phyloP scores from a whole-genome alignment of 352 stramenopile species.

The Globisporangium takayamanum region DNA sequence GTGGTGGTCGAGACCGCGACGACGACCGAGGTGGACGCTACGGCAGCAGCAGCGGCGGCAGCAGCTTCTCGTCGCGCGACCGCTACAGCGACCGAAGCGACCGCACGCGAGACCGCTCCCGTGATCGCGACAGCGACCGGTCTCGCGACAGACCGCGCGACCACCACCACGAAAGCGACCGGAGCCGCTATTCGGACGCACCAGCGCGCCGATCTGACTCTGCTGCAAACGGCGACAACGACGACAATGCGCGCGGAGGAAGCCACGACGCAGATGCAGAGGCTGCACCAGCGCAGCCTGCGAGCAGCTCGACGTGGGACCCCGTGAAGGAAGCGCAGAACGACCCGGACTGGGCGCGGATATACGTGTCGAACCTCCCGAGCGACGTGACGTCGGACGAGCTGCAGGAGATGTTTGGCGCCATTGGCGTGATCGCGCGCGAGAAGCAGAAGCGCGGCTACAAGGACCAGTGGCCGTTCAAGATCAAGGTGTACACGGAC shows the following conservation, averaged over 20 bases:
- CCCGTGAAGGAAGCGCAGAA: conserved; percentile 68
- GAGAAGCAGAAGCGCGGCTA: conserved; percentile 86
- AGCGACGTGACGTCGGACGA: conserved; percentile 70
- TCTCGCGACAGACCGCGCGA: conserved; percentile 20
- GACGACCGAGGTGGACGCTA: conserved; percentile 9
- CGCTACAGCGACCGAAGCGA: conserved; percentile 18
- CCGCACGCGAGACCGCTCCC: conserved; percentile 14
- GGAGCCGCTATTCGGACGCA: conserved; percentile 13
- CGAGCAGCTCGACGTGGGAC: conserved; percentile 56
- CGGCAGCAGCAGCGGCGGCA: conserved; percentile 17
- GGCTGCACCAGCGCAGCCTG: conserved; percentile 19
- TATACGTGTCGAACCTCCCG: conserved; percentile 85
- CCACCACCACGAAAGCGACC: conserved; percentile 24
- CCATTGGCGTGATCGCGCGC: conserved; percentile 69
- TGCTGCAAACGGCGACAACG: background rate
- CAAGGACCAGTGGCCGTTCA: conserved; percentile 88
- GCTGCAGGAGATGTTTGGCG: conserved; percentile 82
- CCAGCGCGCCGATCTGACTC: conserved; percentile 2
- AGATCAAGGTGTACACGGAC: conserved; percentile 88
- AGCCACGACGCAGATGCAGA: conserved; percentile 9
- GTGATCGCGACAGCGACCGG: conserved; percentile 15
- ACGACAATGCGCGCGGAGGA: background rate
- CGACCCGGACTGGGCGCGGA: conserved; percentile 74
- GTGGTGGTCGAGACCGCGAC: conserved; percentile 19
- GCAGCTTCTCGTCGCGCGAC: conserved; percentile 26